Conservation (phyloP, 257 asterid genomes). For the Cinchona pubescens region DNA sequence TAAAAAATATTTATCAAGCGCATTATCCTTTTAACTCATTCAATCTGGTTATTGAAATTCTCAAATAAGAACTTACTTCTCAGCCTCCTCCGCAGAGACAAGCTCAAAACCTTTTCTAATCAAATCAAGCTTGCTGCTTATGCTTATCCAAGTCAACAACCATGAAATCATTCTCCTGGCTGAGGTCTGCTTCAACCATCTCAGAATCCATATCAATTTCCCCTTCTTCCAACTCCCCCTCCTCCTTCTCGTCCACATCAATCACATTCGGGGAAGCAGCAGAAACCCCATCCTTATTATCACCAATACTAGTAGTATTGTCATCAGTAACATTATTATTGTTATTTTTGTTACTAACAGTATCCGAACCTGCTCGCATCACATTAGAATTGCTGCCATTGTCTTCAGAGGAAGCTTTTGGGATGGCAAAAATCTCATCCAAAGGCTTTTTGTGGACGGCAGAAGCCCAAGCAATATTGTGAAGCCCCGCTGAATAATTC, state of each 20-base stretch:
- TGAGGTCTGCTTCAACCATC: slow-evolving; percentile 18
- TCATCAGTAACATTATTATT: not conserved
- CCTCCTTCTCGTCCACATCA: slow-evolving; percentile 69
- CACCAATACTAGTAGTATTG: not conserved
- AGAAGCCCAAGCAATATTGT: slow-evolving; percentile 95
- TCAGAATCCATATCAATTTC: slow-evolving; percentile 98
- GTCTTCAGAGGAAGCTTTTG: slow-evolving; percentile 19
- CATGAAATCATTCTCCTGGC: slow-evolving; percentile 19
- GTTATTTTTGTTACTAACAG: not conserved
- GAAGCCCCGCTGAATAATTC: slow-evolving; percentile 58
- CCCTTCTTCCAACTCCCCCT: slow-evolving; percentile 96
- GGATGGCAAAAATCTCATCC: slow-evolving; percentile 60
- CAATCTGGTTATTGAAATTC: not conserved
- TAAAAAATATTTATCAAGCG: not conserved
- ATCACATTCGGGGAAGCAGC: slow-evolving; percentile 23
- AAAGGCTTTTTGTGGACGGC: slow-evolving; percentile 90
- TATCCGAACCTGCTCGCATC: slow-evolving; percentile 11
- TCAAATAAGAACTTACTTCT: slow-evolving; percentile 51
- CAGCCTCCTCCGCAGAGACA: slow-evolving; percentile 46
- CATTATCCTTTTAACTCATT: not conserved
- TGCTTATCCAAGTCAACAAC: slow-evolving; percentile 27
- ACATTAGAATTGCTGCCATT: slow-evolving; percentile 4
- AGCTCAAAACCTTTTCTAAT: slow-evolving; percentile 49
- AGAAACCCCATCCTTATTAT: slow-evolving; percentile 27
- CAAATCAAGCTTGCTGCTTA: slow-evolving; percentile 37